Base-by-base conservation (phyloP, 495 filamentous ascomycete genomes). In the Aspergillus diversus region DNA sequence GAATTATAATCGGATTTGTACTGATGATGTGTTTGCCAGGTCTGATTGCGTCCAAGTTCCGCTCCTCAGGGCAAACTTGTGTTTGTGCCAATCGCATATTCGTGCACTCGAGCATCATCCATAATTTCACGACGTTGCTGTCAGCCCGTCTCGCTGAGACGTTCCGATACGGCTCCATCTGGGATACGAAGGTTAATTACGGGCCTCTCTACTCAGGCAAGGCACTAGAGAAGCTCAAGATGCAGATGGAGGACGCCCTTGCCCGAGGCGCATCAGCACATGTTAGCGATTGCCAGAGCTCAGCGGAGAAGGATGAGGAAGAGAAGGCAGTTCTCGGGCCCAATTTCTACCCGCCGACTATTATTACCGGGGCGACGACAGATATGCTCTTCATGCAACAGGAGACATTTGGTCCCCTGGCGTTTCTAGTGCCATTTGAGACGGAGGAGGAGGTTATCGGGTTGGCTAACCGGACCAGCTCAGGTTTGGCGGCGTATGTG, bases 361-460 rank as follows among this genome's bases (percentile, higher is more conserved):
- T 93, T 37, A 79, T 93, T 33, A 83, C 80, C 0, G 85, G 79
- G n/a, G 89, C 90, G 86, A 88, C 81, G n/a, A 60, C 75, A 15
- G 67, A 63, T 13, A 80, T 82, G 78, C 6, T 58, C 15, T 34
- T 52, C 32, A 57, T 59, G 11, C 43, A 49, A 11, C 67, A 73
- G 54, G 73, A 76, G 63, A 72, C 61, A 1, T 76, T 76, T 58
- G 74, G 65, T 6, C 75, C 73, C 1, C 27, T 77, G 34, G 53
- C 62, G 1, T 67, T 54, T 13, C 21, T 77, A 1, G 67, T 66
- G 37, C 57, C 27, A 7, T 77, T 77, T 48, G 63, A 75, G 8
- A 67, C 63, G 0, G 75, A 77, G 50, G 64, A 68, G 16, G 72
- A 77, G 27, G 70, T 68, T 1, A 49, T 73, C 5, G 53, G 55